Conservation (phyloP, 805 yeast species). For the Kodamaea sagamina region DNA sequence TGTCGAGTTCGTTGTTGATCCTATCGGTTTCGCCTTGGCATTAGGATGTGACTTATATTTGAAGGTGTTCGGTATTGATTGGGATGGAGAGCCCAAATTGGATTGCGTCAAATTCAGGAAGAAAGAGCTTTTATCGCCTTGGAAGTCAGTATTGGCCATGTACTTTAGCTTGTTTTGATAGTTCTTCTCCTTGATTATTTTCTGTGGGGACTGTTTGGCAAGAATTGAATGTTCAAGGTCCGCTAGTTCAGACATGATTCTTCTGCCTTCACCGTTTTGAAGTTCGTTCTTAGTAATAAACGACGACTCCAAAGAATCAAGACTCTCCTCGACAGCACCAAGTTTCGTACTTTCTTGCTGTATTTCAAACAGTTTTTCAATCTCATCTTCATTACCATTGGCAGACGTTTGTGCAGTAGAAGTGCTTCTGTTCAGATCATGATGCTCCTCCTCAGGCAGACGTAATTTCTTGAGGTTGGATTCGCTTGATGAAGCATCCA, state of each 20-base stretch:
- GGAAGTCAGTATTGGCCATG: constrained; percentile 34
- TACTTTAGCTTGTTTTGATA: constrained; percentile 39
- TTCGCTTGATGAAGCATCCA: constrained; percentile 11
- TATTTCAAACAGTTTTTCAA: constrained; percentile 3
- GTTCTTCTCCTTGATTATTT: constrained; percentile 10
- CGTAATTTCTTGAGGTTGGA: constrained; percentile 9
- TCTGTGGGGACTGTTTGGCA: constrained; percentile 5
- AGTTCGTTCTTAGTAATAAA: background rate
- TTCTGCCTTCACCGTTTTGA: background rate
- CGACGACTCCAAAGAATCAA: too few species aligned
- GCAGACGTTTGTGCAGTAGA: constrained; percentile 22
- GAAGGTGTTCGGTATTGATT: constrained; percentile 46
- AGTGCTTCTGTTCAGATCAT: constrained; percentile 10
- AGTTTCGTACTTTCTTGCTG: too few species aligned
- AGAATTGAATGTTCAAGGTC: constrained; percentile 6
- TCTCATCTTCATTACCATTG: constrained; percentile 5
- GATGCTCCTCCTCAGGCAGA: constrained; percentile 6
- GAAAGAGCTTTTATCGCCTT: constrained; percentile 18
- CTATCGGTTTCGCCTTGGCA: constrained; percentile 42
- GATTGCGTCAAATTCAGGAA: constrained; percentile 1
- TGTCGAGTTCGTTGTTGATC: constrained; percentile 13
- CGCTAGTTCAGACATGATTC: background rate
- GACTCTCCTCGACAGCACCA: too few species aligned
- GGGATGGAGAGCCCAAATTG: constrained; percentile 17
- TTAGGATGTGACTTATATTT: constrained; percentile 47